Evolutionary conservation across 495 filamentous ascomycete species (phyloP), one percentile per base, ranked within the genome.

Genomic region (Daldinia caldariorum): DNA sequence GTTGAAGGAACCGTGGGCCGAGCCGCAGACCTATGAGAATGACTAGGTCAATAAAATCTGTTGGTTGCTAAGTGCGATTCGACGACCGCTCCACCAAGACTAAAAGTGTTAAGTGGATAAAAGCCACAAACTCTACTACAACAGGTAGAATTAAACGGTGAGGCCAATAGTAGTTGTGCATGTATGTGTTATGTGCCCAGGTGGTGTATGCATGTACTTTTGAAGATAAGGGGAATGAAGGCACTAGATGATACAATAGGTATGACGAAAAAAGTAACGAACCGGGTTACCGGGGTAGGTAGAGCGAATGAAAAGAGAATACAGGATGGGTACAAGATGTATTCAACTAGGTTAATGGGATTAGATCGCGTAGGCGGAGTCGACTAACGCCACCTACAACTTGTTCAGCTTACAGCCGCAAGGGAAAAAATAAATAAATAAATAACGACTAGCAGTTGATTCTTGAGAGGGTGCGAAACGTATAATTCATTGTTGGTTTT

Each of bases 1-100:
- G 89, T 84, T 45, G 89, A 89, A 60, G 85, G 63, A 79, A 81
- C 70, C 87, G 91, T 62, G 86, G 89, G 75, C 43, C 72, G 69
- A 38, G 53, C 63, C 39, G 64, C 67, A 22, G 69, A 67, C 45
- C 61, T 61, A 45, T 67, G 35, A 18, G 60, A 65, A 61, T 13
- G 51, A 31, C 43, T 55, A 59, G 53, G 53, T 56, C 53, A 56
- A 69, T 63, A 58, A 72, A 49, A 16, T 9, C 5, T 6, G 66
- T 56, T 73, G 50, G 39, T 18, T 58, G 59, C 54, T 35, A 68
- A 53, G 66, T 50, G 6, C 34, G 9, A 35, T 26, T 45, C 53
- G 47, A 67, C 41, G 31, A 57, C 58, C 45, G 54, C 63, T 70
- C 66, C 32, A 47, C 39, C 31, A 22, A 31, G 35, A 32, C 51